Evolutionary conservation across 2,329 filamentous ascomycete species (phyloP), one percentile per base, ranked within the genome.

Genomic region (Paracoccidioides brasiliensis): DNA sequence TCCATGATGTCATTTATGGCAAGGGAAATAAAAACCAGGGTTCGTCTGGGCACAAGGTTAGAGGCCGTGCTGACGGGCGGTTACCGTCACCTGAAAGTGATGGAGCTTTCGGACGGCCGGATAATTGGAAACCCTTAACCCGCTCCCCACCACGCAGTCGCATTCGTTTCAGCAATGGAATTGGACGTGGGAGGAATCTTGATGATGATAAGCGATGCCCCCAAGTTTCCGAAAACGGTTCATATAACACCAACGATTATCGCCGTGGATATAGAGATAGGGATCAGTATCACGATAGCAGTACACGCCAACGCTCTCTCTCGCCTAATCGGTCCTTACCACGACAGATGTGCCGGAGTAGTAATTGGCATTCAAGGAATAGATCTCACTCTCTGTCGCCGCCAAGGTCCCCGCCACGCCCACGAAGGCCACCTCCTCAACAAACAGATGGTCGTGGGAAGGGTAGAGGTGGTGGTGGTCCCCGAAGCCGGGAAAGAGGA

Each of bases 121-220:
- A 66, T 56, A 64, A 62, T 56, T 62, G 64, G 30, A 63, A 62
- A 8, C 60, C 64, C n/a, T 59, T 67, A 32, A 62, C 59, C 30
- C 61, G 63, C 30, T 61, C 64, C 14, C 57, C 60, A 14, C 64
- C 57, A 42, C 68, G 70, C 22, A 61, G 64, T 8, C 64, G 66
- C 53, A 73, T 73, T 33, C 67, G 66, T 6, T 67, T 73, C 52
- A 67, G 64, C 28, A 64, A 57, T 37, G 64, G 63, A 5, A 64
- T 68, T 30, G 68, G 66, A 10, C 60, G 63, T 41, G 63, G 64
- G 30, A 63, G 60, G 53, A 63, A 64, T 52, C 58, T 66, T 15
- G 62, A 58, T 14, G 59, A 56, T 55, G 58, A 57, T 58, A 53
- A 56, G 57, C 45, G 49, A 56, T 52, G 56, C 35, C 42, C 53